Base-by-base conservation (phyloP, 164 flowering plant species). In the Nelumbo lutea region DNA sequence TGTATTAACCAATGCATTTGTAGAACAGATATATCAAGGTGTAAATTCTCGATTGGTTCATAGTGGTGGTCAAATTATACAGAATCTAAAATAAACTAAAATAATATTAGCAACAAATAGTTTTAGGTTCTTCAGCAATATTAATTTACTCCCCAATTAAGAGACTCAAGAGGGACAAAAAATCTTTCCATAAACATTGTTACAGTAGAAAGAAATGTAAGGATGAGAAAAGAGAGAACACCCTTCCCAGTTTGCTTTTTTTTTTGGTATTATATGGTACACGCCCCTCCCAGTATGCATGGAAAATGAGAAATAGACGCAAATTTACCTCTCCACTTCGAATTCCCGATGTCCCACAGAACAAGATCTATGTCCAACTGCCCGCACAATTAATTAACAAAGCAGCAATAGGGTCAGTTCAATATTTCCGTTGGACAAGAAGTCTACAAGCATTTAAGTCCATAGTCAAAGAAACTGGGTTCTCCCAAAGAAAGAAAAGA, bases 321-420 rank as follows among this genome's bases (percentile, higher is more conserved):
- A 51, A 9, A 45, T 47, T 55, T 78, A 92, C 97, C 97, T 84
- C 86, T 84, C 86, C 74, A 87, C 73, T 65, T 73, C 45, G 90
- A 79, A 70, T 83, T 83, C 72, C 71, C 78, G 73, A 96, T 75
- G 69, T 90, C 87, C 65, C 89, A 88, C 73, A 83, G 95, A 59
- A 96, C 62, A 71, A 89, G 86, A 72, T 88, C 74, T 62, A 96
- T 77, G 75, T 90, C 88, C 82, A 92, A 41, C 99, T 94, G 87
- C 80, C 78, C 52, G 48, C 50, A 66, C 41, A 68, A 76, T 62
- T 52, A 65, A 6, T 45, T 1, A 70, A 71, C 14, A 65, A 64
- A 62, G 51, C 15, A 74, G 73, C 56, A 67, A 69, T 4, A 44
- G n/a, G 64, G 66, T 76, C 55, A 72, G 63, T 70, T 56, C 45